Evolutionary conservation across 306 rosid genomes (phyloP).

Genomic region (Medicago arabica): DNA sequence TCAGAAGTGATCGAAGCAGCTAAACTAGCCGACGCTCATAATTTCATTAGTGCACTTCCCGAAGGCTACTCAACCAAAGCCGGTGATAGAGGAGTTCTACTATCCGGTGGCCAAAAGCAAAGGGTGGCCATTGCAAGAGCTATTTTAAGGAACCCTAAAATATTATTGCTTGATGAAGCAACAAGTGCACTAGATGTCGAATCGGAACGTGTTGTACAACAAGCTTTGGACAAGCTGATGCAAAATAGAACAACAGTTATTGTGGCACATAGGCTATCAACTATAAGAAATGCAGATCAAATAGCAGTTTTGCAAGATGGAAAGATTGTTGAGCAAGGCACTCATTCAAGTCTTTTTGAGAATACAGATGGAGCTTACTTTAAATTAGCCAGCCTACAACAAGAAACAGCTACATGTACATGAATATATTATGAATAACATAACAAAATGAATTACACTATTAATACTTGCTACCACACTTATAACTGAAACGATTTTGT

Average conservation of each 20-base stretch:
- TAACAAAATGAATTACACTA: constrained; percentile 8
- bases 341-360: constrained; percentile 66
- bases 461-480: neutral
- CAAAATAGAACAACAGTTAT: constrained; percentile 73
- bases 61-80: constrained; percentile 88
- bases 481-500: neutral
- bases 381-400: constrained; percentile 82
- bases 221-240: constrained; percentile 82
- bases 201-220: constrained; percentile 78
- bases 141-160: constrained; percentile 74
- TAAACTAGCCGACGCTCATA: constrained; percentile 82
- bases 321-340: constrained; percentile 79
- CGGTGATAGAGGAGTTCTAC: constrained; percentile 91
- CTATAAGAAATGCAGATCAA: constrained; percentile 80
- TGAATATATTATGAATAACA: constrained; percentile 21
- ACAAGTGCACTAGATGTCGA: constrained; percentile 86
- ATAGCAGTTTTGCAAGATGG: constrained; percentile 82
- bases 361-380: constrained; percentile 73
- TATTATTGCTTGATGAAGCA: constrained; percentile 83
- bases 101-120: constrained; percentile 90
- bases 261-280: constrained; percentile 90
- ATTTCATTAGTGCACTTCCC: constrained; percentile 76
- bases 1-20: constrained; percentile 84
- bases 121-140: constrained; percentile 90
- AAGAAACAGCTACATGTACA: constrained; percentile 48